These are phyloP conservation scores for Picea abies DNA, from an alignment of 83 land plant species.

Conservation along the genomic window DNA sequence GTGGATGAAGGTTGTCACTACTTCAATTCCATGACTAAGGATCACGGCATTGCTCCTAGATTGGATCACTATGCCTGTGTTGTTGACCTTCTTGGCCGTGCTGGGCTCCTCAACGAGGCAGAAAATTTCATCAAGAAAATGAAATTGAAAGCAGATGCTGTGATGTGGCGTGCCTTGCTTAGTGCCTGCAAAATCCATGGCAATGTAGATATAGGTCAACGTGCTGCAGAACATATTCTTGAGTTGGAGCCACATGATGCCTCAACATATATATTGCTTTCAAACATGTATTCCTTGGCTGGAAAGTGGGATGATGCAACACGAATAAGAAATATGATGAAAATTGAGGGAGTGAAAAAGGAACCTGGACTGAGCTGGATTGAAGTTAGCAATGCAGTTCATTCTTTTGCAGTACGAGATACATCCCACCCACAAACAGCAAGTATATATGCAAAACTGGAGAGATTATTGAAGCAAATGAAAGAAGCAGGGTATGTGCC, in stretches of 20 bases:
- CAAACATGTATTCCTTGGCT: not conserved
- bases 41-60: constrained; percentile 52
- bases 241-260: constrained; percentile 9
- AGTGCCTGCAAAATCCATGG: constrained; percentile 63
- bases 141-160: constrained; percentile 46
- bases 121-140: constrained; percentile 46
- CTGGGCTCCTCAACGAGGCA: constrained; percentile 55
- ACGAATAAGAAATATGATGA: not conserved
- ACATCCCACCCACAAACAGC: constrained; percentile 6
- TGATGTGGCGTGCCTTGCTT: constrained; percentile 67
- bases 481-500: constrained; percentile 6
- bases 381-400: not conserved
- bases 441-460: constrained; percentile 7
- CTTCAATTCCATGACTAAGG: constrained; percentile 44
- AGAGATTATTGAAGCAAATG: constrained; percentile 2
- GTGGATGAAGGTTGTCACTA: constrained; percentile 36
- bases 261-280: constrained; percentile 1
- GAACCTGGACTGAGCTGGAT: constrained; percentile 6
- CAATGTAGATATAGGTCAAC: constrained; percentile 47
- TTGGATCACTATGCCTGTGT: constrained; percentile 67
- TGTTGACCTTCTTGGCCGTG: constrained; percentile 58
- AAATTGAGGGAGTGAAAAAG: constrained; percentile 2
- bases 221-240: constrained; percentile 31
- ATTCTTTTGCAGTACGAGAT: constrained; percentile 4
- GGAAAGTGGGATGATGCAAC: constrained; percentile 11